phyloP scores from a whole-genome alignment of 129 eudicot species.

The Flaveria robusta region DNA sequence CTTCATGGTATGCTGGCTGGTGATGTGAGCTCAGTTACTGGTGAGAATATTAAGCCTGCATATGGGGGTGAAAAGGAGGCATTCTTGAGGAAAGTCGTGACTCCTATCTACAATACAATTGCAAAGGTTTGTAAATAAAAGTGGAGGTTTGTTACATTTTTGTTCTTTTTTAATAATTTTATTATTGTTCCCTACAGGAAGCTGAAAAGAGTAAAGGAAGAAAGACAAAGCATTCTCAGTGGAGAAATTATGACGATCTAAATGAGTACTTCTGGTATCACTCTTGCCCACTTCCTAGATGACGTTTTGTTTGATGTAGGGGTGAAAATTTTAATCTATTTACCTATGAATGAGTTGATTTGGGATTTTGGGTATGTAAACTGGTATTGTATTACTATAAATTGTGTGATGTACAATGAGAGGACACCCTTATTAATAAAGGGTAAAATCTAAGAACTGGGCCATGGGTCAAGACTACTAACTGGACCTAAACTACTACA shows the following conservation, averaged over 20 bases:
- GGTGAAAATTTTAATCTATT: background rate
- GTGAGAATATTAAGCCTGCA: constrained; percentile 83
- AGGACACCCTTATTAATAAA: too few relatives aligned
- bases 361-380: background rate
- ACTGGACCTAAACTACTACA: too few relatives aligned
- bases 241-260: constrained; percentile 95
- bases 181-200: constrained; percentile 52
- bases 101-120: constrained; percentile 78
- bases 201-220: constrained; percentile 65
- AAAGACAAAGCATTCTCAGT: constrained; percentile 73
- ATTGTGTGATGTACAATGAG: too few relatives aligned
- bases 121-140: constrained; percentile 53
- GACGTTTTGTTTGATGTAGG: background rate
- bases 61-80: constrained; percentile 96
- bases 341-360: background rate
- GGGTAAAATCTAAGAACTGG: too few relatives aligned
- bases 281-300: background rate
- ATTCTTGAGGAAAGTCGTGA: constrained; percentile 74
- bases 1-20: constrained; percentile 89
- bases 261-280: constrained; percentile 92
- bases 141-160: background rate
- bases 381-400: too few relatives aligned
- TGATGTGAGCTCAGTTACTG: constrained; percentile 73
- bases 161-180: constrained; percentile 12
- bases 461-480: too few relatives aligned